A percentile compares a stretch with the other conserved stretches of the same genome.
Conservation (phyloP, 1,284 basidiomycete species). For the Trichosporon ovoides region DNA sequence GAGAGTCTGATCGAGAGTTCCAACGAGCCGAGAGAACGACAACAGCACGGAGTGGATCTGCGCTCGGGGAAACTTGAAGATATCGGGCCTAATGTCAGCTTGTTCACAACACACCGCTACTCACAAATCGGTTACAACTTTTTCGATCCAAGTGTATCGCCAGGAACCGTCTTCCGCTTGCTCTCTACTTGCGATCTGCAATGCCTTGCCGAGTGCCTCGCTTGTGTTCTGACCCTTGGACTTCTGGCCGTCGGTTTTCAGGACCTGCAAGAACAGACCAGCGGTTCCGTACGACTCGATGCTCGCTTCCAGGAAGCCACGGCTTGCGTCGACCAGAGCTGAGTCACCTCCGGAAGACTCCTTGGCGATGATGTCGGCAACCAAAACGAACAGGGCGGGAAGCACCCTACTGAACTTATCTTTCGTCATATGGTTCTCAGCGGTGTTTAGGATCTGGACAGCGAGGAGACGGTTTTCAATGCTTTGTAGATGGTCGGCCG, state of each 20-base stretch:
- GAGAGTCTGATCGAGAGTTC: slow-evolving; percentile 19
- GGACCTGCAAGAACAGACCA: slow-evolving; percentile 32
- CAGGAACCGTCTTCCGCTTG: slow-evolving; percentile 5
- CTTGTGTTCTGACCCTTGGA: not conserved
- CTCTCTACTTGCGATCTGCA: slow-evolving; percentile 9
- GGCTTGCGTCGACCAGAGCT: slow-evolving; percentile 10
- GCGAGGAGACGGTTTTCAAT: slow-evolving; percentile 34
- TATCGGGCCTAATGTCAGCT: slow-evolving; percentile 23
- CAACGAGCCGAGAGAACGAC: slow-evolving; percentile 22
- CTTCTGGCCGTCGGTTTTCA: slow-evolving; percentile 14
- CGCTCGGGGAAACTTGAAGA: slow-evolving; percentile 22
- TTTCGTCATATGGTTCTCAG: slow-evolving; percentile 26
- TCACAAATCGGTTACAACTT: slow-evolving; percentile 21
- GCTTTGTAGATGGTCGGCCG: slow-evolving; percentile 15
- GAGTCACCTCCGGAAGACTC: slow-evolving; percentile 13
- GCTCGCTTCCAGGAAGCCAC: slow-evolving; percentile 3
- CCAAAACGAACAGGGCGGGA: slow-evolving; percentile 25
- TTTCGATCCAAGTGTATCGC: slow-evolving; percentile 16
- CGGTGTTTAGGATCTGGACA: slow-evolving; percentile 32
- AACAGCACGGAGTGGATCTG: slow-evolving; percentile 19
- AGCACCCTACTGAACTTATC: slow-evolving; percentile 28
- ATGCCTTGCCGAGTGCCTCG: slow-evolving; percentile 6
- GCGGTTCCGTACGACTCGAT: slow-evolving; percentile 11
- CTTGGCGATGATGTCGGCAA: slow-evolving; percentile 25
- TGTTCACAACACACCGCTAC: not conserved